Base-by-base conservation (phyloP, 768 basidiomycete genomes). In the Tephrocybe sp. region DNA sequence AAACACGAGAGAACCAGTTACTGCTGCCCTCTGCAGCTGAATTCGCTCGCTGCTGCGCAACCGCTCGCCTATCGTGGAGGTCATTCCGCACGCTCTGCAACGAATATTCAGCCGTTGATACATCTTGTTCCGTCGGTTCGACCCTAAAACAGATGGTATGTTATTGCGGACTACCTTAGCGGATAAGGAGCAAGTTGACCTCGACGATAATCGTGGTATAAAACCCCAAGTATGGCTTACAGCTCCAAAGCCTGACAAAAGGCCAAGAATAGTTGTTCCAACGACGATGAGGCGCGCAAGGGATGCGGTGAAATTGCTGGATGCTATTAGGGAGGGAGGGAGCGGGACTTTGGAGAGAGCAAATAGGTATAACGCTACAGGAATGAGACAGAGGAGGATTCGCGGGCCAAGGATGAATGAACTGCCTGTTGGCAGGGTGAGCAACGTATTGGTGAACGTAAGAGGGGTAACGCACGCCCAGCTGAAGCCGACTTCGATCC, bases 221-320 rank as follows among this genome's bases (percentile, higher is more conserved):
- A 75, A 82, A 4, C 65, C 67, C 86, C 87, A 88, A 0, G 81
- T 77, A 39, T 78, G 83, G 54, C 76, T 82, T 41, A 87, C 72
- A 3, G 88, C 84, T 54, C 89, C 89, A 53, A 89, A 86, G 0
- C 91, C 91, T 0, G 90, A 89, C 4, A 93, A 72, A 2, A 83
- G 61, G 4, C 91, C 91, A n/a, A 93, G 81, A 48, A 91, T 78
- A 24, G 84, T 72, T 0, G 85, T 91, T 2, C 91, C 91, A 18
- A 92, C 66, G 16, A 91, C 85, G 16, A 86, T 79, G 12, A 91
- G 73, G 10, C 89, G 79, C 2, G 85, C 70, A 1, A 84, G 69
- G 0, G 77, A 71, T 1, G 80, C 69, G 8, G 76, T 77, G 21
- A 76, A 67, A 2, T 70, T 60, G 45, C 77, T 73, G 36, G 70